phyloP scores from a whole-genome alignment of 2,329 filamentous ascomycete species.

The Sporothrix pallida region DNA sequence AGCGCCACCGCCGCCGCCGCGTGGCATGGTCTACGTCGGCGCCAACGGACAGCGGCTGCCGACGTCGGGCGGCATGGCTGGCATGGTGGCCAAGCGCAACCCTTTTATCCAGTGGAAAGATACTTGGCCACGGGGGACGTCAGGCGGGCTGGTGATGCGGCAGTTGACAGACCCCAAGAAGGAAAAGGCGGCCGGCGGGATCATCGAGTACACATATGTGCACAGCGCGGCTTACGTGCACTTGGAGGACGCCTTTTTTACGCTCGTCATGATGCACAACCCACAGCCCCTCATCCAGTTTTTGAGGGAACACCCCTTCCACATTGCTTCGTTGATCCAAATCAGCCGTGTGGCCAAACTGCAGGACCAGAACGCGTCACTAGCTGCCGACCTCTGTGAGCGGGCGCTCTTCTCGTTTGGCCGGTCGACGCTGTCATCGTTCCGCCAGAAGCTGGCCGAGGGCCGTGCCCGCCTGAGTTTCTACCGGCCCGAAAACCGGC shows the following conservation, averaged over 20 bases:
- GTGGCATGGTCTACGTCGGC: conserved; percentile 30
- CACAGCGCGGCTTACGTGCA: conserved; percentile 77
- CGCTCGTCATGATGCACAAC: conserved; percentile 81
- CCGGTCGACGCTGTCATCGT: conserved; percentile 83
- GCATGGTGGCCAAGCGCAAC: conserved; percentile 76
- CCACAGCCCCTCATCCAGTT: conserved; percentile 81
- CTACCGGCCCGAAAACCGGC: conserved; percentile 80
- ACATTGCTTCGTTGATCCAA: conserved; percentile 33
- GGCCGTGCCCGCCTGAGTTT: conserved; percentile 86
- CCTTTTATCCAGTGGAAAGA: conserved; percentile 86
- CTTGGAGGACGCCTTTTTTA: conserved; percentile 77
- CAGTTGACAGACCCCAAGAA: conserved; percentile 22
- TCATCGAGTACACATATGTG: conserved; percentile 75
- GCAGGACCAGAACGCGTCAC: conserved; percentile 67
- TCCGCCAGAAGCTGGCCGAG: conserved; percentile 74
- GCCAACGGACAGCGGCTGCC: conserved; percentile 17
- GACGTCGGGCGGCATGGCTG: conserved; percentile 61
- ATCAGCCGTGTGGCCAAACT: conserved; percentile 25
- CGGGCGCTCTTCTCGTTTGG: conserved; percentile 92
- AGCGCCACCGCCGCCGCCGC: conserved; percentile 31
- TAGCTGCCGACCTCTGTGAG: conserved; percentile 86
- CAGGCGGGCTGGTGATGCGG: conserved; percentile 81
- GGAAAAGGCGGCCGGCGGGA: conserved; percentile 46
- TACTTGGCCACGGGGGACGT: conserved; percentile 79
- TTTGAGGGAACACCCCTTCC: conserved; percentile 67